phyloP scores from a whole-genome alignment of 2,329 filamentous ascomycete genomes.

The Paecilomyces sp. region DNA sequence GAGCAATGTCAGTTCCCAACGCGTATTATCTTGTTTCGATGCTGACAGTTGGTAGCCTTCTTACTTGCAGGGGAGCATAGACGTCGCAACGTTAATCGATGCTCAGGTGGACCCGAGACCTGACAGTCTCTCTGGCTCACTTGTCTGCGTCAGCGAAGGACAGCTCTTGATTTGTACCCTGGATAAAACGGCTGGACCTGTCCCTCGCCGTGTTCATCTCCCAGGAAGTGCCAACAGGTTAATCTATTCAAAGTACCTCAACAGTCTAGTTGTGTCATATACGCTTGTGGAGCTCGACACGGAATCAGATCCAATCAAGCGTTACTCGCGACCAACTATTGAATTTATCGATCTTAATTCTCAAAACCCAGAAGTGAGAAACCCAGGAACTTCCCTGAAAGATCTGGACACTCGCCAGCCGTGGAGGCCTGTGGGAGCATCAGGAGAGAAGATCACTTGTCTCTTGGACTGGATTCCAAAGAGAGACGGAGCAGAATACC shows the following conservation, averaged over 20 bases:
- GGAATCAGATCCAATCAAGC: constrained; percentile 20
- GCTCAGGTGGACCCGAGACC: constrained; percentile 9
- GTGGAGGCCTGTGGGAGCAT: constrained; percentile 23
- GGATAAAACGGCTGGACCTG: constrained; percentile 32
- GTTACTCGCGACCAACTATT: constrained; percentile 25
- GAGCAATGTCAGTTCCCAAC: constrained; percentile 26
- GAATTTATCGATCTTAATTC: constrained; percentile 33
- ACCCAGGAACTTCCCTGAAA: constrained; percentile 2
- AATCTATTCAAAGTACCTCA: constrained; percentile 38
- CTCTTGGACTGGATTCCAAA: constrained; percentile 35
- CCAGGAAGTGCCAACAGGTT: constrained; percentile 37
- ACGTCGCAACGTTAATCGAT: constrained; percentile 29
- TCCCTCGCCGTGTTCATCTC: constrained; percentile 33
- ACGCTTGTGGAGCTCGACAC: constrained; percentile 19
- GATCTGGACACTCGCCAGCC: constrained; percentile 5
- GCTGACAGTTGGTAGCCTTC: constrained; percentile 24
- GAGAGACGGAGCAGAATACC: constrained; percentile 27
- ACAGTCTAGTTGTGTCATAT: constrained; percentile 45
- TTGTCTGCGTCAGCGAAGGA: constrained; percentile 43
- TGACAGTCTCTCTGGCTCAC: constrained; percentile 30
- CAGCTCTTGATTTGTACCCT: constrained; percentile 43
- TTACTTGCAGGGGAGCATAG: constrained; percentile 28
- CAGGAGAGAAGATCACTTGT: constrained; percentile 35
- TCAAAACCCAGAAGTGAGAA: constrained; percentile 13
- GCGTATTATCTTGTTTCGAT: background rate